A percentile compares a stretch with the other conserved stretches of the same genome.
phyloP scores from a whole-genome alignment of 306 rosid genomes.

The Fagus crenata region DNA sequence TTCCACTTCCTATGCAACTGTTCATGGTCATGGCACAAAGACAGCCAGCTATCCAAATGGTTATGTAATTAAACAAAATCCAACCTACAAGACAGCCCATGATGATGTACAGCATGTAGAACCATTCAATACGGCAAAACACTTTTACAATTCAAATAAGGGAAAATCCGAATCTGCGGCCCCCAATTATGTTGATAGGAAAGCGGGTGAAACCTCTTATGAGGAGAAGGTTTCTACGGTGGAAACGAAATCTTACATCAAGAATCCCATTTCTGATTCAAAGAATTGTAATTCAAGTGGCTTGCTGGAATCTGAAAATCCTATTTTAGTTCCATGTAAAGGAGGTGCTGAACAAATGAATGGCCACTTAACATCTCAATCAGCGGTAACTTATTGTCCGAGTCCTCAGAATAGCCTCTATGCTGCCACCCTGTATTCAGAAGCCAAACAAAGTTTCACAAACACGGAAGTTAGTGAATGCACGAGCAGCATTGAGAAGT shows the following conservation, averaged over 20 bases:
- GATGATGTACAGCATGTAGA: slow-evolving; percentile 32
- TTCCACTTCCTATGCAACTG: slow-evolving; percentile 37
- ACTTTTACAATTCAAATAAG: slow-evolving; percentile 24
- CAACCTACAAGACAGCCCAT: slow-evolving; percentile 31
- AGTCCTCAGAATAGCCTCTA: slow-evolving; percentile 84
- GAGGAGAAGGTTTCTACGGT: slow-evolving; percentile 38
- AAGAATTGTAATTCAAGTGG: slow-evolving; percentile 42
- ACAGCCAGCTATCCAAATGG: slow-evolving; percentile 38
- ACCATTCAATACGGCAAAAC: slow-evolving; percentile 31
- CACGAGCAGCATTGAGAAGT: slow-evolving; percentile 67
- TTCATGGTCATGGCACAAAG: slow-evolving; percentile 46
- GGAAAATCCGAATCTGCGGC: slow-evolving; percentile 40
- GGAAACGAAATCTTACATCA: slow-evolving; percentile 42
- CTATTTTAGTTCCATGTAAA: slow-evolving; percentile 37
- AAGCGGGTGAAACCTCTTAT: slow-evolving; percentile 44
- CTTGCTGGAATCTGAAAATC: slow-evolving; percentile 41
- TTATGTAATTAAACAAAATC: slow-evolving; percentile 48
- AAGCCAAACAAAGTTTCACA: slow-evolving; percentile 82
- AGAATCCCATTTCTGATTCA: slow-evolving; percentile 34
- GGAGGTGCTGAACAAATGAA: slow-evolving; percentile 40
- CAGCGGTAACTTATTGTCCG: slow-evolving; percentile 48
- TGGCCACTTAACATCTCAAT: slow-evolving; percentile 35
- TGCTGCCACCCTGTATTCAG: slow-evolving; percentile 68
- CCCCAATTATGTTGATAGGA: slow-evolving; percentile 17
- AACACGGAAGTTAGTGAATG: slow-evolving; percentile 74